Conservation (phyloP, 2,329 filamentous ascomycete genomes). For the Gliomastix tumulicola region DNA sequence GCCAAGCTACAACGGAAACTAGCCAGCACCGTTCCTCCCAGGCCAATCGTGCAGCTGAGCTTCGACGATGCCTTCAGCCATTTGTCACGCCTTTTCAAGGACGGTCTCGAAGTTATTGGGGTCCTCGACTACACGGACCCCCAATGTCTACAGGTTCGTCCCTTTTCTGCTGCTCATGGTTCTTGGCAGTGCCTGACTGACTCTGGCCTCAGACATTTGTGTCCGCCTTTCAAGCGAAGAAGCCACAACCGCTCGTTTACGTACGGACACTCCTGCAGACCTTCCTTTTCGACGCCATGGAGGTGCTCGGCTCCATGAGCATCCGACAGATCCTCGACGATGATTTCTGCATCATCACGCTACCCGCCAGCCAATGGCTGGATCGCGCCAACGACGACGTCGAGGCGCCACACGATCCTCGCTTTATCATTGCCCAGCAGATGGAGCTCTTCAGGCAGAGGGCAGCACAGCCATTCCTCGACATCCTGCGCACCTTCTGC, state of each 20-base stretch:
- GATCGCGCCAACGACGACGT: constrained; percentile 70
- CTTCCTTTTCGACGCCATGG: constrained; percentile 66
- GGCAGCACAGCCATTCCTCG: constrained; percentile 66
- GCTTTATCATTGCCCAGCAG: constrained; percentile 63
- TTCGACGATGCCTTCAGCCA: constrained; percentile 66
- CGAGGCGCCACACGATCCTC: constrained; percentile 66
- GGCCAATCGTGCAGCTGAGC: constrained; percentile 75
- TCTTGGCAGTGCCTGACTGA: no score
- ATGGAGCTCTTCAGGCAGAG: constrained; percentile 64
- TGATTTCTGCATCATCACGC: constrained; percentile 70
- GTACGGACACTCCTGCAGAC: constrained; percentile 74
- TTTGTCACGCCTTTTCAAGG: constrained; percentile 63
- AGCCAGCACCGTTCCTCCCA: constrained; percentile 87
- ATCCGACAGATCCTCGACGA: constrained; percentile 72
- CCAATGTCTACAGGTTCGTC: constrained; percentile 59
- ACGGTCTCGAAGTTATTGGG: constrained; percentile 62
- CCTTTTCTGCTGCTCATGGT: no score
- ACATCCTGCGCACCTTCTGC: constrained; percentile 76
- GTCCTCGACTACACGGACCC: constrained; percentile 62
- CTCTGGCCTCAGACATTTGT: constrained; percentile 56
- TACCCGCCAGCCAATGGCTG: constrained; percentile 65
- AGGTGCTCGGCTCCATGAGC: constrained; percentile 59
- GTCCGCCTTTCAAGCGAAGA: constrained; percentile 66
- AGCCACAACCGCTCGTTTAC: constrained; percentile 77
- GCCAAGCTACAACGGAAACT: constrained; percentile 84